Conservation (phyloP, 805 yeast genomes). For the Helenozyma rhizophorensis region DNA sequence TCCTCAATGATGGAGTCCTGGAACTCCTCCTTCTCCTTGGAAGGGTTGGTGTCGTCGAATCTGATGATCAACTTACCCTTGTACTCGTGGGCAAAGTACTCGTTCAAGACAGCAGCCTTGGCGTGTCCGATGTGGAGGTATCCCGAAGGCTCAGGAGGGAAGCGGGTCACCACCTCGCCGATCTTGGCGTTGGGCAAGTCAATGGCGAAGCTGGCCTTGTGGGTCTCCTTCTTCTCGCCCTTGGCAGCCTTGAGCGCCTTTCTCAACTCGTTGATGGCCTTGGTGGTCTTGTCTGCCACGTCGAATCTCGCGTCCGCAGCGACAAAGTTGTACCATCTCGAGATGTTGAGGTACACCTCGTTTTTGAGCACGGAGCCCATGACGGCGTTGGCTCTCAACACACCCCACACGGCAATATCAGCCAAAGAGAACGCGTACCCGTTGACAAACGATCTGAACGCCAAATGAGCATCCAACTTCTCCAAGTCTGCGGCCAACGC, state of each 20-base stretch:
- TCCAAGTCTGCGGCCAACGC: conserved; percentile 74
- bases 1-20: conserved; percentile 94
- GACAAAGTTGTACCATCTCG: conserved; percentile 90
- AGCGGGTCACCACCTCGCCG: conserved; percentile 96
- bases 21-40: conserved; percentile 92
- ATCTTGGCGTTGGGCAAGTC: conserved; percentile 86
- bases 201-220: conserved; percentile 93
- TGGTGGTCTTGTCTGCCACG: conserved; percentile 59
- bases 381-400: conserved; percentile 85
- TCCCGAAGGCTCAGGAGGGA: conserved; percentile 99
- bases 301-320: conserved; percentile 59
- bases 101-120: conserved; percentile 94
- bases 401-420: conserved; percentile 92
- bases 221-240: conserved; percentile 75
- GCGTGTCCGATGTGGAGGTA: conserved; percentile 99
- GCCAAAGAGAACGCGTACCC: conserved; percentile 70
- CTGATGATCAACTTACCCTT: conserved; percentile 95
- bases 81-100: conserved; percentile 92
- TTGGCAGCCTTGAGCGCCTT: conserved; percentile 51
- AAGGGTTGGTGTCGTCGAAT: conserved; percentile 97
- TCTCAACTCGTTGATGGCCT: conserved; percentile 68
- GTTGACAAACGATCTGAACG: conserved; percentile 73
- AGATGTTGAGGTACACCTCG: conserved; percentile 76
- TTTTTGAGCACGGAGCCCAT: conserved; percentile 87
- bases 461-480: conserved; percentile 74